phyloP scores from a whole-genome alignment of 129 eudicot genomes.

The Chrysanthemum makinoi region DNA sequence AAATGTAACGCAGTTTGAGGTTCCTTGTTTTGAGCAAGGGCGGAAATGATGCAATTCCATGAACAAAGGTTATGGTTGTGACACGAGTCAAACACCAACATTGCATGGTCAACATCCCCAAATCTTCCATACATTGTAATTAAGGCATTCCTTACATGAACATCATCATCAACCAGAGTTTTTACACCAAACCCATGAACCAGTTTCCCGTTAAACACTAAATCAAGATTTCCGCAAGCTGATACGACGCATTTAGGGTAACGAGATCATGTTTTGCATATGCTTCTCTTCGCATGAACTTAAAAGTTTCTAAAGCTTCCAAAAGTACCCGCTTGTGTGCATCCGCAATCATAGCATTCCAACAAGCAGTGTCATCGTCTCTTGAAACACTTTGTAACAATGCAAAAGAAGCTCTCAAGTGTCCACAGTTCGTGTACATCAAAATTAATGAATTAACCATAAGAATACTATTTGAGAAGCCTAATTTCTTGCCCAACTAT shows the following conservation, averaged over 20 bases:
- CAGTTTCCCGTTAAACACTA: conserved; percentile 38
- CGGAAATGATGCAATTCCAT: conserved; percentile 69
- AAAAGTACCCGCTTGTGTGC: conserved; percentile 49
- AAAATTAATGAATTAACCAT: conserved; percentile 49
- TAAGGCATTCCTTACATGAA: conserved; percentile 52
- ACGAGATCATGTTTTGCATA: conserved; percentile 40
- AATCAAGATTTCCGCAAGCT: conserved; percentile 56
- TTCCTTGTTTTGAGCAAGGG: conserved; percentile 53
- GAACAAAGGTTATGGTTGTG: conserved; percentile 50
- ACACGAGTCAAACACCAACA: conserved; percentile 40
- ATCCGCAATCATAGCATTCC: conserved; percentile 64
- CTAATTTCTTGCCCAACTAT: conserved; percentile 57
- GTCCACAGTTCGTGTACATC: conserved; percentile 65
- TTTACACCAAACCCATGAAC: conserved; percentile 53
- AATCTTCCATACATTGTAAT: conserved; percentile 69
- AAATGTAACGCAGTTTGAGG: conserved; percentile 46
- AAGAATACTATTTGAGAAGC: conserved; percentile 43
- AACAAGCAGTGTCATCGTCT: conserved; percentile 46
- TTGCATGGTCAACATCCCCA: conserved; percentile 44
- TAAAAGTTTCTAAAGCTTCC: conserved; percentile 48
- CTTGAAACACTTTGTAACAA: conserved; percentile 32
- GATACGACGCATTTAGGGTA: conserved; percentile 53
- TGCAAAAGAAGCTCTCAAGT: conserved; percentile 30
- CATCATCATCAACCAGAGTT: conserved; percentile 35
- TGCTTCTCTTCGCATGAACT: conserved; percentile 44